Evolutionary conservation across 2,329 filamentous ascomycete genomes (phyloP).

Genomic region (Emergomyces orientalis): DNA sequence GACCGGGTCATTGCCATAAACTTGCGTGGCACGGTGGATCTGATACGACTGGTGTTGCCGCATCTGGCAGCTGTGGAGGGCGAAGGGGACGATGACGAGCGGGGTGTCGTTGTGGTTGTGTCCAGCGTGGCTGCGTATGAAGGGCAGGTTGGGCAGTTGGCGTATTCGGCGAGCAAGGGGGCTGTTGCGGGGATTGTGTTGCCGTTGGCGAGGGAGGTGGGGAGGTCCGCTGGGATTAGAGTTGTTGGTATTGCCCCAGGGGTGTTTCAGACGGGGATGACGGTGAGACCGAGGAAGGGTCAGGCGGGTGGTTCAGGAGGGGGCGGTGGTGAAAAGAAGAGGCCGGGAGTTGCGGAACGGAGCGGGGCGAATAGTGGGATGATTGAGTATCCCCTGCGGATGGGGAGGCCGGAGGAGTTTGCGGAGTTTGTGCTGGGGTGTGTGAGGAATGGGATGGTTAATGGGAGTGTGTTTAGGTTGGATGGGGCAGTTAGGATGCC

Average conservation of each 20-base stretch:
- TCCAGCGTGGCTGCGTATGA: constrained; percentile 20
- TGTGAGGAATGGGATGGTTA: constrained; percentile 22
- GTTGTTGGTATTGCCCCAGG: constrained; percentile 21
- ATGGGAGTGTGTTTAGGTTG: constrained; percentile 19
- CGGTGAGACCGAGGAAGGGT: constrained; percentile 11
- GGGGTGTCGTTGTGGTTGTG: constrained; percentile 20
- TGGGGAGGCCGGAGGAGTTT: constrained; percentile 20
- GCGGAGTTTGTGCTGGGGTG: constrained; percentile 20
- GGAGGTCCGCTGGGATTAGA: constrained; percentile 19
- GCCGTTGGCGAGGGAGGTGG: constrained; percentile 20
- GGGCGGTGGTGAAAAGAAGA: constrained; percentile 9
- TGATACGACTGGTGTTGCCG: constrained; percentile 19
- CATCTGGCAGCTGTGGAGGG: constrained; percentile 17
- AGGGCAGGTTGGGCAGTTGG: constrained; percentile 20
- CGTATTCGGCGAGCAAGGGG: constrained; percentile 22
- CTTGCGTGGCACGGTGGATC: constrained; percentile 20
- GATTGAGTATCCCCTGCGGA: constrained; percentile 20
- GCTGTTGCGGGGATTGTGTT: constrained; percentile 20
- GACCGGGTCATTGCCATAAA: constrained; percentile 43
- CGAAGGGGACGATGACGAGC: constrained; percentile 17
- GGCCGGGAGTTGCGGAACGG: not conserved
- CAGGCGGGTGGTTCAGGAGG: not conserved
- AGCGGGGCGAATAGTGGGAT: constrained; percentile 14
- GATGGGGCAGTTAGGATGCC: constrained; percentile 21
- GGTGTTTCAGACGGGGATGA: constrained; percentile 21